phyloP scores from a whole-genome alignment of 164 flowering plant species.

The Annona squamosa region DNA sequence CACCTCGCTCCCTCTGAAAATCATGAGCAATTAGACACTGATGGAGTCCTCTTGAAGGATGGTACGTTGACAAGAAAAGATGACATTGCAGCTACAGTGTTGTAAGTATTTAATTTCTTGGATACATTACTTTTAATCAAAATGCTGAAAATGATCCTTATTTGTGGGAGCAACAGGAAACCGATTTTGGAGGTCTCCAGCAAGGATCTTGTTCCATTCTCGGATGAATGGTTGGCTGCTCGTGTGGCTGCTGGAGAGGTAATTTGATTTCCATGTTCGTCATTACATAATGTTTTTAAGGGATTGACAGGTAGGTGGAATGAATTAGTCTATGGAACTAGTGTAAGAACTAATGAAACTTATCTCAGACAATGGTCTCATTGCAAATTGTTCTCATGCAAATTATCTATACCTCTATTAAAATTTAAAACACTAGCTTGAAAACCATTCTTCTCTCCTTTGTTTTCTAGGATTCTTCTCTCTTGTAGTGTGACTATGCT shows the following conservation, averaged over 20 bases:
- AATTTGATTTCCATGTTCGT: constrained; percentile 9
- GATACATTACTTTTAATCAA: not conserved
- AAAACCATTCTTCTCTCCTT: too few species aligned
- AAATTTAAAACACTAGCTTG: too few species aligned
- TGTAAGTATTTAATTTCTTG: constrained; percentile 22
- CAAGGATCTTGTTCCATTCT: constrained; percentile 52
- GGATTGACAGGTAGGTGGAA: too few species aligned
- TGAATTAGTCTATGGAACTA: too few species aligned
- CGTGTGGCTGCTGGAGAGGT: constrained; percentile 98
- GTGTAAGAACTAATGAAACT: too few species aligned
- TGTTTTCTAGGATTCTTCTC: too few species aligned
- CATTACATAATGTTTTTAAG: too few species aligned
- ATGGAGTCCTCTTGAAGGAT: constrained; percentile 12
- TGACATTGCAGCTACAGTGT: constrained; percentile 5
- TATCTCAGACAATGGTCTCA: too few species aligned
- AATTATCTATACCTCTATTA: too few species aligned
- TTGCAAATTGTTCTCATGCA: too few species aligned
- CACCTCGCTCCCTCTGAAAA: constrained; percentile 4
- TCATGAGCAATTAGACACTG: constrained; percentile 9
- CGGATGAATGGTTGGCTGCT: constrained; percentile 97
- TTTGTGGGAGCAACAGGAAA: constrained; percentile 30
- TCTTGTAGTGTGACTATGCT: too few species aligned
- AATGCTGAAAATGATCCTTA: constrained; percentile 2
- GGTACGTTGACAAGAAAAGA: constrained; percentile 5
- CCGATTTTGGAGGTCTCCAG: constrained; percentile 19